Percentiles rank a stretch among this genome's conserved stretches.
Conservation (phyloP, 805 yeast genomes). For the Yamadazyma nakazawae region DNA sequence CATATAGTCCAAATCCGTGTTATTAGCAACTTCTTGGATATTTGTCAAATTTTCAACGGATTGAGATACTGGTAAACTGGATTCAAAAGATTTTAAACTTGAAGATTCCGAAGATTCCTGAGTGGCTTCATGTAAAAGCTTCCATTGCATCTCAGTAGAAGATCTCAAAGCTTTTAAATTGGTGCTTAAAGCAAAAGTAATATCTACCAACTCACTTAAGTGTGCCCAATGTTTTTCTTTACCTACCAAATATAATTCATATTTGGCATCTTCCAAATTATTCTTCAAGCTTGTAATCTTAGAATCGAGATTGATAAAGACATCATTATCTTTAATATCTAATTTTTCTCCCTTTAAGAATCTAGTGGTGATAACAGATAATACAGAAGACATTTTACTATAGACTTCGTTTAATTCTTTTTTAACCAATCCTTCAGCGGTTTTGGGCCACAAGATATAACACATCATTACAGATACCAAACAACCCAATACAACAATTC, state of each 20-base stretch:
- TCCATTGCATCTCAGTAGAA: conserved; percentile 67
- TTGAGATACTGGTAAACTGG: conserved; percentile 21
- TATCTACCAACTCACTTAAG: conserved; percentile 46
- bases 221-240: conserved; percentile 50
- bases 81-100: conserved; percentile 23
- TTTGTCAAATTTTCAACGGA: conserved; percentile 29
- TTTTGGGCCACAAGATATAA: conserved; percentile 59
- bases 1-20: conserved; percentile 17
- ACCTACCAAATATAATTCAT: conserved; percentile 56
- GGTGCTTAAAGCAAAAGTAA: conserved; percentile 49
- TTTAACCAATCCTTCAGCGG: conserved; percentile 49
- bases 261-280: conserved; percentile 55
- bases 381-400: conserved; percentile 47
- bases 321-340: conserved; percentile 35
- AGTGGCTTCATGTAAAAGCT: conserved; percentile 37
- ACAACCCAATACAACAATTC: conserved; percentile 61
- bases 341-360: conserved; percentile 49
- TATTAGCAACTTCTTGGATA: conserved; percentile 15
- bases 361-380: conserved; percentile 44
- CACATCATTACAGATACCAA: conserved; percentile 57
- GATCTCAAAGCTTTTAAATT: conserved; percentile 66
- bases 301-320: conserved; percentile 37
- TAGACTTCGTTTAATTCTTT: conserved; percentile 48
- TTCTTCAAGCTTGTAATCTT: conserved; percentile 38
- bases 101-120: conserved; percentile 9